phyloP scores from a whole-genome alignment of 805 yeast genomes.

The Schwanniomyces pseudopolymorphus region DNA sequence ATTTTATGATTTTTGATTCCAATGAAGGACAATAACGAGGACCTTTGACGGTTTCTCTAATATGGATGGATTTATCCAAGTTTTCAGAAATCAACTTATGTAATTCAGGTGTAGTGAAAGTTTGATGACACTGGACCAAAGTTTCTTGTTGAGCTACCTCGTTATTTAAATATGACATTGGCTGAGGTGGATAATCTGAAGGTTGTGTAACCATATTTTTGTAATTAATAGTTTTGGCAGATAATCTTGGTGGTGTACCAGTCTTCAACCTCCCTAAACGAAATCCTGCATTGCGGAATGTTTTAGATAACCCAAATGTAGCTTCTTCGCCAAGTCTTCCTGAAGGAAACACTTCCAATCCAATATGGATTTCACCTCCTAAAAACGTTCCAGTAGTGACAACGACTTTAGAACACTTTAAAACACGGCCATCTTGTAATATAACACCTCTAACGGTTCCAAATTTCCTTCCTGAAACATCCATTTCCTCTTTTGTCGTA shows the following conservation, averaged over 20 bases:
- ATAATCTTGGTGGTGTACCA: slow-evolving; percentile 94
- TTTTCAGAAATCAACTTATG: slow-evolving; percentile 70
- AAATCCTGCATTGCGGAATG: slow-evolving; percentile 76
- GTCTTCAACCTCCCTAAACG: slow-evolving; percentile 87
- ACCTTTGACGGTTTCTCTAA: slow-evolving; percentile 90
- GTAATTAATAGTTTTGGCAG: slow-evolving; percentile 70
- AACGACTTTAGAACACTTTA: slow-evolving; percentile 67
- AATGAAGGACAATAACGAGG: slow-evolving; percentile 98
- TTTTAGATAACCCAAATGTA: slow-evolving; percentile 82
- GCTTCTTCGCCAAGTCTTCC: slow-evolving; percentile 94
- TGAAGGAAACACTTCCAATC: slow-evolving; percentile 74
- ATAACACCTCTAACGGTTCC: slow-evolving; percentile 70
- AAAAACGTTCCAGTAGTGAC: slow-evolving; percentile 95
- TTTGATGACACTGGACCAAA: slow-evolving; percentile 72
- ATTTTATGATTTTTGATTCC: slow-evolving; percentile 82
- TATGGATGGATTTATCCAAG: slow-evolving; percentile 82
- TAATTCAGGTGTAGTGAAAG: slow-evolving; percentile 72
- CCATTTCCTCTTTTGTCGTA: slow-evolving; percentile 12
- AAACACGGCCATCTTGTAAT: slow-evolving; percentile 60
- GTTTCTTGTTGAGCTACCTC: slow-evolving; percentile 54
- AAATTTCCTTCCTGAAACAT: slow-evolving; percentile 36
- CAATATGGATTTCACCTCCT: slow-evolving; percentile 93
- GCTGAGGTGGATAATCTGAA: slow-evolving; percentile 83
- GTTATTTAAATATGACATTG: slow-evolving; percentile 85
- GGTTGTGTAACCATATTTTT: slow-evolving; percentile 60